phyloP scores from a whole-genome alignment of 257 asterid genomes.

The Solanum tacnaense region DNA sequence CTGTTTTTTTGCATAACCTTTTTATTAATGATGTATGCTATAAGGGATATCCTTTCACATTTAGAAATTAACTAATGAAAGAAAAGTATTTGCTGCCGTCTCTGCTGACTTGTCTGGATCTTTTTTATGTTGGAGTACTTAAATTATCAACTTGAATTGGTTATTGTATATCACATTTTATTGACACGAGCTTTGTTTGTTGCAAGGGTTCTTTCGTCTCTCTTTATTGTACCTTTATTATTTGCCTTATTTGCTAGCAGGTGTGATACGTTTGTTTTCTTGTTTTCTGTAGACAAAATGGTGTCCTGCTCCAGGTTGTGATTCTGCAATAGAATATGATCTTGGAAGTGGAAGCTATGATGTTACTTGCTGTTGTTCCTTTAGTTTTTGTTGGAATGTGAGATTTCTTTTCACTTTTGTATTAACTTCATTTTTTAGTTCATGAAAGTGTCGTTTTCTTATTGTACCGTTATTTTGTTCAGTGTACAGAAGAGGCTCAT shows the following conservation, averaged over 20 bases:
- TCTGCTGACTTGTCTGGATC: not conserved
- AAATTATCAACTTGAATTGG: not conserved
- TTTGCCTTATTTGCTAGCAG: not conserved
- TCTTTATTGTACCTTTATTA: not conserved
- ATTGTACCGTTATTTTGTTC: conserved; percentile 14
- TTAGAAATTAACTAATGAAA: not conserved
- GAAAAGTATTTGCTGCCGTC: not conserved
- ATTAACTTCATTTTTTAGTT: not conserved
- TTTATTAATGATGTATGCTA: not conserved
- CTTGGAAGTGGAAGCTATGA: conserved; percentile 93
- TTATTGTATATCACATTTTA: not conserved
- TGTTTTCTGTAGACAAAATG: conserved; percentile 67
- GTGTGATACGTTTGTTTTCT: not conserved
- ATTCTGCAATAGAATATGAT: conserved; percentile 76
- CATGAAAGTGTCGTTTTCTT: not conserved
- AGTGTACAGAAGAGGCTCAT: conserved; percentile 99
- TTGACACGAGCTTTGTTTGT: not conserved
- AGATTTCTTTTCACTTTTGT: conserved; percentile 25
- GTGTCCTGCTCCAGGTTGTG: conserved; percentile 99
- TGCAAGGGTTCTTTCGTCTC: not conserved
- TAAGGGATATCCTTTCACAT: not conserved
- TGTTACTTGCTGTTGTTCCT: conserved; percentile 82
- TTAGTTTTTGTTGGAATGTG: conserved; percentile 98
- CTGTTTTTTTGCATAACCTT: not conserved
- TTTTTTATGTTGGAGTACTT: not conserved